Evolutionary conservation across 2,329 filamentous ascomycete genomes (phyloP).

Genomic region (Beauveria australis): DNA sequence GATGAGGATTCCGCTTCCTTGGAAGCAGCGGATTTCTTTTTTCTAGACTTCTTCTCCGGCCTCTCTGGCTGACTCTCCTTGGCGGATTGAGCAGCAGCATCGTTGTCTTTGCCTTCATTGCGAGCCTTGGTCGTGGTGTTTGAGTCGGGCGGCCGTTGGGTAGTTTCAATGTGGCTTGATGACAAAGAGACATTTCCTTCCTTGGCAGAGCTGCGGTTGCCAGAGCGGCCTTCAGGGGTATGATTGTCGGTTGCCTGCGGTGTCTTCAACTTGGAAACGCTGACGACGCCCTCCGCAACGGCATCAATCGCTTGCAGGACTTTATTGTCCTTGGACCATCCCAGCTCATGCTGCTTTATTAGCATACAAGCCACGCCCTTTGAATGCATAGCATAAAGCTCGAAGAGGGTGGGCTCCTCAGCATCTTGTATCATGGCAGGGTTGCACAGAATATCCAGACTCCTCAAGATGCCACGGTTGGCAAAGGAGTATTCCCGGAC

Average conservation of each 20-base stretch:
- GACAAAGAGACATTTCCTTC: slow-evolving; percentile 24
- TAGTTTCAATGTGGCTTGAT: slow-evolving; percentile 19
- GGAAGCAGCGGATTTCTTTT: slow-evolving; percentile 56
- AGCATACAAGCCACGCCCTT: slow-evolving; percentile 88
- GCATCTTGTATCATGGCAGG: slow-evolving; percentile 54
- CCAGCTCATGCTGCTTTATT: slow-evolving; percentile 81
- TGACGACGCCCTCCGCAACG: slow-evolving; percentile 63
- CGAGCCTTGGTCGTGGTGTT: slow-evolving; percentile 31
- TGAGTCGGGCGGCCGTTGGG: slow-evolving; percentile 25
- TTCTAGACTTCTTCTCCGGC: slow-evolving; percentile 51
- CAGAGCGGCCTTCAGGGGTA: slow-evolving; percentile 27
- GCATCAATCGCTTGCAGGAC: slow-evolving; percentile 73
- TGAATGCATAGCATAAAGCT: slow-evolving; percentile 95
- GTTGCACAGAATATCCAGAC: slow-evolving; percentile 76
- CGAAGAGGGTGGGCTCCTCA: slow-evolving; percentile 73
- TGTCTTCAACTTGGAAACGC: slow-evolving; percentile 60
- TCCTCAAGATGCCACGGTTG: slow-evolving; percentile 78
- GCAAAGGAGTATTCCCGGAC: slow-evolving; percentile 91
- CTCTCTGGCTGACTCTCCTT: slow-evolving; percentile 44
- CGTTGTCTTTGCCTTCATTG: slow-evolving; percentile 40
- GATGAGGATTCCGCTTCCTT: slow-evolving; percentile 36
- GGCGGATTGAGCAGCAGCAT: slow-evolving; percentile 31
- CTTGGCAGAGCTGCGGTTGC: slow-evolving; percentile 27
- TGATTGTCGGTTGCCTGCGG: slow-evolving; percentile 34
- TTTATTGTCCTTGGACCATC: slow-evolving; percentile 87